Percentiles rank a stretch among this genome's conserved stretches.
Evolutionary conservation across 202 grass and related monocot genomes (phyloP).

Genomic region (Saccharum hybrid): DNA sequence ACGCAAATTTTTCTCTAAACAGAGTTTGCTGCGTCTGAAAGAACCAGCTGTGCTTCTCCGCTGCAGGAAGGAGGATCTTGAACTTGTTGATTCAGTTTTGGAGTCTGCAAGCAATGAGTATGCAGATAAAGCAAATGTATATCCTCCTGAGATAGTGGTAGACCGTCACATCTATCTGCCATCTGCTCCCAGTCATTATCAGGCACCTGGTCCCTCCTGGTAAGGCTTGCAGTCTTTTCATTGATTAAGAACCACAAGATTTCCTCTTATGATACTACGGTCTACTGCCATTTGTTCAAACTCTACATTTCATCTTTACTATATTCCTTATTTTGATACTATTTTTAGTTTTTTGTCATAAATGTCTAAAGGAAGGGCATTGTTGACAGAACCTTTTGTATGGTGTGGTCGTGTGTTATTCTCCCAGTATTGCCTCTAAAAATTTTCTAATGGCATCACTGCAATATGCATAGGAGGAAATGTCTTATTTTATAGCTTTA

Average conservation of each 20-base stretch:
- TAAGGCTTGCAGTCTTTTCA: conserved; percentile 45
- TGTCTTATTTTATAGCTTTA: neutral
- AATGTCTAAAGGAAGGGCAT: neutral
- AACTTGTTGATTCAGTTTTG: conserved; percentile 76
- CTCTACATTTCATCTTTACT: neutral
- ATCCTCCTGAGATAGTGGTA: conserved; percentile 66
- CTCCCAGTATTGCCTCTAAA: neutral
- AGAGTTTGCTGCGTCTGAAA: conserved; percentile 87
- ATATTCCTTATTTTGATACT: neutral
- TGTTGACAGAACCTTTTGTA: neutral
- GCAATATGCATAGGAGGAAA: neutral
- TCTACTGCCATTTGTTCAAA: conserved; percentile 9
- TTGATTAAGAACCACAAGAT: neutral
- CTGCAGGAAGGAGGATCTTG: conserved; percentile 75
- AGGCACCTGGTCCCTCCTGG: conserved; percentile 65
- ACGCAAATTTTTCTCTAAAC: conserved; percentile 22
- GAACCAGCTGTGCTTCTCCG: conserved; percentile 74
- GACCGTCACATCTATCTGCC: conserved; percentile 67
- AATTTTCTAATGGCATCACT: no score
- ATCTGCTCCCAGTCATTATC: conserved; percentile 65
- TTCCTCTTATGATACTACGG: conserved; percentile 8
- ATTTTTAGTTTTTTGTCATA: neutral
- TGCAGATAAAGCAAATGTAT: conserved; percentile 65
- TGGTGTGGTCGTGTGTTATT: neutral
- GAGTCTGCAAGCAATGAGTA: conserved; percentile 71